Evolutionary conservation across 805 yeast genomes (phyloP), one percentile per base, ranked within the genome.

Genomic region (Wickerhamomyces chambardii): DNA sequence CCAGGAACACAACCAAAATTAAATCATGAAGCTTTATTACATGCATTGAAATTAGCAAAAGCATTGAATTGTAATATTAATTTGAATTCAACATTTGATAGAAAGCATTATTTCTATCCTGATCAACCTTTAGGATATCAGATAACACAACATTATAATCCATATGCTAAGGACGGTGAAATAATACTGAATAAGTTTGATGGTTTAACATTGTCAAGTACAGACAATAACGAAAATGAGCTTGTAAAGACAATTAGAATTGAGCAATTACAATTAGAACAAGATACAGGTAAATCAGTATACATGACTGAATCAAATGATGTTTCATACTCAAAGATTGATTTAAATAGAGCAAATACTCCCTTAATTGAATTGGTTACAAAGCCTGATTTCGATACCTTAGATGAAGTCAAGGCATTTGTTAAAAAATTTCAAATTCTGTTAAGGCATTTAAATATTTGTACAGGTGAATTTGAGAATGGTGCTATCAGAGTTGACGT

Each of bases 61-160:
- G 84, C 92, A 0, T 56, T 89, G 35, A 66, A 79, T 25, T 72
- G 85, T 39, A 52, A 64, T 0, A 67, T 92, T 14, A 73, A 72
- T 38, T 43, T 56, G 0, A 43, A 50, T 7, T 82, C 90, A 1
- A 64, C 78, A 1, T 92, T 92, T 55, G 98, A 92, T 51, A 66
- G 98, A 45, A 92, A 92, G 56, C 98, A 92, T 55, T 92, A 92
- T 55, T 87, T 92, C 56, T 92, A 92, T 55, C 90, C 89, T 1
- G 98, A 92, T 56, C 97, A 92, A 54, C 98, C 98, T 0, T 59
- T 83, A 35, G 98, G 98, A 1, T 92, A 87, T 58, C 98, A 92
- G 55, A 82, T 92, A 33, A 92, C 98, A 0, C 98, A 92, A 58
- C 84, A 76, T 50, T 85, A 72, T 53, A 68, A 68, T 26, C 97